Conservation (phyloP, 2,329 filamentous ascomycete species). For the Alternaria viburni region DNA sequence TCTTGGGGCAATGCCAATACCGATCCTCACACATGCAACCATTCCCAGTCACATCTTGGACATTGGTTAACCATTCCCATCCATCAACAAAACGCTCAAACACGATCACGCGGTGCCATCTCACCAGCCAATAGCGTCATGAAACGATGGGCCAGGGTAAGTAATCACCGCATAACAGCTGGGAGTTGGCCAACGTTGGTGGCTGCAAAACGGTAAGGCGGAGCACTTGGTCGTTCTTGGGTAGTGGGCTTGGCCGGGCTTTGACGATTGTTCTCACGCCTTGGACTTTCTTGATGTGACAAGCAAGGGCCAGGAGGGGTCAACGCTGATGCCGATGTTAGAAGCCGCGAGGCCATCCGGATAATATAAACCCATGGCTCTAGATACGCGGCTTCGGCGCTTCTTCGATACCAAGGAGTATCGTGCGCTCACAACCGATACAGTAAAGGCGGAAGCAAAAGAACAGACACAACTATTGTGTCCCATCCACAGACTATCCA, state of each 20-base stretch:
- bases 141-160: not conserved
- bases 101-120: constrained; percentile 1
- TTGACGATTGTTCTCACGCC: not conserved
- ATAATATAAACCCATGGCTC: not conserved
- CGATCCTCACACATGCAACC: not conserved
- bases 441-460: not conserved
- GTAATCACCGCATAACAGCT: not conserved
- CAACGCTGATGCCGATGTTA: not conserved
- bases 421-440: not conserved
- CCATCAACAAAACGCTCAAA: not conserved
- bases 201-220: constrained; percentile 4
- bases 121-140: not conserved
- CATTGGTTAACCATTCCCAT: not conserved
- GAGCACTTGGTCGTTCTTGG: not conserved
- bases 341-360: not conserved
- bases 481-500: not conserved
- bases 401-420: not conserved
- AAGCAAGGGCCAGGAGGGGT: not conserved
- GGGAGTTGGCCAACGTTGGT: not conserved
- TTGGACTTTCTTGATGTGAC: not conserved
- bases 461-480: not conserved
- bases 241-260: not conserved
- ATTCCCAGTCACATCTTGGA: too few relatives aligned
- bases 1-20: not conserved
- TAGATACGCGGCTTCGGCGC: not conserved